Conservation (phyloP, 1,284 basidiomycete species). For the Sanghuangporus baumii region DNA sequence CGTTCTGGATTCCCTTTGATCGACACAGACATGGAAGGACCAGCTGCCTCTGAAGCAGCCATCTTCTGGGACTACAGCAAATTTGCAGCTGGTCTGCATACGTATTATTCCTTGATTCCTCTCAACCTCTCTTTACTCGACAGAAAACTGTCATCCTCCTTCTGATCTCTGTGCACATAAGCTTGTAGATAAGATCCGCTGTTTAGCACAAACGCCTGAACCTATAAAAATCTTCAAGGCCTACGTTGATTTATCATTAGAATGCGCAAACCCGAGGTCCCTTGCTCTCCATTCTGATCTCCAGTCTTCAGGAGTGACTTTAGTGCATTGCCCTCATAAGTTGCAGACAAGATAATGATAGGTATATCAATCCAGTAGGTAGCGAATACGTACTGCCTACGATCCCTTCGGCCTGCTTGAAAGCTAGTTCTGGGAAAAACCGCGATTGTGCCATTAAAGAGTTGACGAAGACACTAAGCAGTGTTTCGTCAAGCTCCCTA, state of each 20-base stretch:
- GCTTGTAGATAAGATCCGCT: slow-evolving; percentile 27
- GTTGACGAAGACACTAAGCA: not conserved
- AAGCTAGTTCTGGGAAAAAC: not conserved
- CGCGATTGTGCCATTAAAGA: not conserved
- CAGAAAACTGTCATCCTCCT: slow-evolving; percentile 53
- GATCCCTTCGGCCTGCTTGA: no score
- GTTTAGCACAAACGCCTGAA: slow-evolving; percentile 14
- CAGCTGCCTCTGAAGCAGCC: slow-evolving; percentile 32
- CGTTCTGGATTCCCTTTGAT: not conserved
- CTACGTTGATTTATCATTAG: slow-evolving; percentile 24
- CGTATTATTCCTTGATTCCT: not conserved
- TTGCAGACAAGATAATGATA: slow-evolving; percentile 37
- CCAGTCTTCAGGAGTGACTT: slow-evolving; percentile 32
- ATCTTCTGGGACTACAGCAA: slow-evolving; percentile 62
- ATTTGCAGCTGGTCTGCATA: not conserved
- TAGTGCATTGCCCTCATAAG: slow-evolving; percentile 42
- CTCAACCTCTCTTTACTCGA: not conserved
- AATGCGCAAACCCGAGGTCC: slow-evolving; percentile 3
- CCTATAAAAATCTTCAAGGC: slow-evolving; percentile 20
- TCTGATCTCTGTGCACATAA: slow-evolving; percentile 38
- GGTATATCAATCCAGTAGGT: not conserved
- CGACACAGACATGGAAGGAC: not conserved
- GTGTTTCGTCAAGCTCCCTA: not conserved
- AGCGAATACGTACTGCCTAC: not conserved
- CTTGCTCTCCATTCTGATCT: slow-evolving; percentile 32